Evolutionary conservation across 768 basidiomycete genomes (phyloP), one percentile per base, ranked within the genome.

Genomic region (Pisolithus microcarpus): DNA sequence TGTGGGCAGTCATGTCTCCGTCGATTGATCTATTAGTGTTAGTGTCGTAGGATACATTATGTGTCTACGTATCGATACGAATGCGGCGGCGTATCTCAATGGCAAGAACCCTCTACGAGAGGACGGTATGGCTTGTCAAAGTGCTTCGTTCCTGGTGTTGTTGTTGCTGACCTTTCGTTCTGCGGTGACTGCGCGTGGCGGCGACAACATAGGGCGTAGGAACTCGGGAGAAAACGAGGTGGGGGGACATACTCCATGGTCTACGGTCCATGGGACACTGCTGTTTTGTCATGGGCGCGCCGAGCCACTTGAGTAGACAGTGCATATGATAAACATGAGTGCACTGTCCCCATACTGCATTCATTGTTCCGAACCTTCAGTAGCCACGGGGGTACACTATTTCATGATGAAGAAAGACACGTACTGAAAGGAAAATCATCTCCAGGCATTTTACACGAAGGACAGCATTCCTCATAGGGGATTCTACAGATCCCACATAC

Each of bases 291-390:
- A 87, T 82, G 5, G 81, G 72, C 0, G 93, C 94, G 3, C 84
- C 84, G 53, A 97, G 81, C 96, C 95, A 99, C 67, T 97, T 96
- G 56, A 95, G 76, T 13, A 99, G 71, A 69, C 95, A 99, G 66
- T 99, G 95, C 91, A 97, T 93, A 65, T 99, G 95, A 63, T 98
- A 99, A 51, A 96, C 84, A 65, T 98, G 95, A 7, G 84, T 91
- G 63, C 96, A 99, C 70, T 96, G 85, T 31, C 95, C 95, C 91
- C 92, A 23, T 49, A 98, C 95, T 98, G 56, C n/a, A 26, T 34
- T 18, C 4, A 13, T 59, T 55, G 23, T 28, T 34, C 62, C 21
- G 11, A 31, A 59, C 1, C 64, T 10, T 23, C 26, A 59, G 19
- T 23, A 23, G 21, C n/a, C 18, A 24, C 39, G 6, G n/a, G 23